Conservation (phyloP, 2,329 filamentous ascomycete genomes). For the Aphanocladium album region DNA sequence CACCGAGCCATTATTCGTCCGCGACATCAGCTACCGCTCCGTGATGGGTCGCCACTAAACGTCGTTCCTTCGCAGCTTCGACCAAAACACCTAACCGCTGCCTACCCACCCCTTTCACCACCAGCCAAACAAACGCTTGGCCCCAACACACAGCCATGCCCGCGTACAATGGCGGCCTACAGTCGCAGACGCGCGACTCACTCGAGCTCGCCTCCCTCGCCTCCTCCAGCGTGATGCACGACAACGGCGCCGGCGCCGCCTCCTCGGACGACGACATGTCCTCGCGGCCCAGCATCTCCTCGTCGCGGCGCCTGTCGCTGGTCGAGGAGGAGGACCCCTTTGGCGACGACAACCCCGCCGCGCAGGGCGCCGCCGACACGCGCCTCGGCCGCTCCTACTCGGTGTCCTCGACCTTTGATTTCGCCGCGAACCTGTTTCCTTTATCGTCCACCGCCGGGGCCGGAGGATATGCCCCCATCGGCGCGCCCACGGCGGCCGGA, state of each 20-base stretch:
- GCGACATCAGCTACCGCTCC: background rate
- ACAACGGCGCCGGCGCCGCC: constrained; percentile 33
- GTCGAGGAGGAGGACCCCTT: constrained; percentile 76
- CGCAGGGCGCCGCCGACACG: constrained; percentile 10
- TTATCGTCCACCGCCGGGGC: constrained; percentile 66
- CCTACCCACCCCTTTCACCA: background rate
- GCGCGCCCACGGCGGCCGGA: constrained; percentile 60
- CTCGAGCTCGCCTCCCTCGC: constrained; percentile 94
- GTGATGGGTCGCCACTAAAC: background rate
- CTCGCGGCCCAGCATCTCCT: constrained; percentile 81
- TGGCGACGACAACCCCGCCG: constrained; percentile 48
- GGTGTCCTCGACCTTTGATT: constrained; percentile 90
- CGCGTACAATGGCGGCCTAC: constrained; percentile 26
- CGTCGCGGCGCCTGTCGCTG: constrained; percentile 86
- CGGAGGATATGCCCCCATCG: constrained; percentile 77
- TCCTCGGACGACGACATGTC: constrained; percentile 53
- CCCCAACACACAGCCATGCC: constrained; percentile 4
- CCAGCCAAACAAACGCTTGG: background rate
- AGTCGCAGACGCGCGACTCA: constrained; percentile 68
- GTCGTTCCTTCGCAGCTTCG: background rate
- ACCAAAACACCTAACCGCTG: background rate
- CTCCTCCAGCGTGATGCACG: constrained; percentile 60
- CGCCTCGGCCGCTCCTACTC: constrained; percentile 68
- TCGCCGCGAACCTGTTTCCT: constrained; percentile 87
- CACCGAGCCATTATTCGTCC: background rate